A percentile compares a stretch with the other conserved stretches of the same genome.
phyloP scores from a whole-genome alignment of 805 yeast genomes.

The Hanseniaspora mollemarum region DNA sequence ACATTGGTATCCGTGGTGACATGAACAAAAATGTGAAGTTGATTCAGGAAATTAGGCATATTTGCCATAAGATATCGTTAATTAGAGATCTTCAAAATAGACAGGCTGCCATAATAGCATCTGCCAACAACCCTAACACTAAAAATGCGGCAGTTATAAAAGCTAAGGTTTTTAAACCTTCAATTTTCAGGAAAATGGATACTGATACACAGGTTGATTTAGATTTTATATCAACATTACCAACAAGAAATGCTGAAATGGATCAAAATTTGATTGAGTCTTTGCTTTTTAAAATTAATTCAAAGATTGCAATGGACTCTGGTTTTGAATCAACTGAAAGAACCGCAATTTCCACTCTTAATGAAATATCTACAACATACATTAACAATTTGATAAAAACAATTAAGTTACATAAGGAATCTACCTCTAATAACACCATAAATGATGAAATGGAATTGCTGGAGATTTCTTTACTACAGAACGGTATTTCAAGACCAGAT shows the following conservation, averaged over 20 bases:
- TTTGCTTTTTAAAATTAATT: conserved; percentile 55
- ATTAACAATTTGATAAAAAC: conserved; percentile 62
- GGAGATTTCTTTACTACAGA: conserved; percentile 58
- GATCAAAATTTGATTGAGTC: conserved; percentile 51
- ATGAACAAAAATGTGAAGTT: conserved; percentile 56
- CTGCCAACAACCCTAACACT: conserved; percentile 14
- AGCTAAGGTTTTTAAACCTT: conserved; percentile 13
- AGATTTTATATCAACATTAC: conserved; percentile 69
- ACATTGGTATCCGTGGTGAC: conserved; percentile 49
- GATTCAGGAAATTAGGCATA: conserved; percentile 78
- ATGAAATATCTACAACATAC: conserved; percentile 76
- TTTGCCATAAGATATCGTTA: conserved; percentile 77
- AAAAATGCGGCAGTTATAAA: conserved; percentile 4
- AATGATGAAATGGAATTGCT: conserved; percentile 39
- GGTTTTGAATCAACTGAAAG: conserved; percentile 83
- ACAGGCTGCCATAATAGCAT: conserved; percentile 13
- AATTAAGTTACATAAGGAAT: conserved; percentile 59
- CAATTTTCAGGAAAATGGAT: conserved; percentile 29
- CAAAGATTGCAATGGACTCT: conserved; percentile 76
- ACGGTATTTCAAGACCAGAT: conserved; percentile 75
- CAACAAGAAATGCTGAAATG: conserved; percentile 49
- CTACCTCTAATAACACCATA: conserved; percentile 33
- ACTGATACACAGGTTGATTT: conserved; percentile 55
- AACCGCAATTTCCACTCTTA: conserved; percentile 61
- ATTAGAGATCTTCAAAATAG: conserved; percentile 79